Base-by-base conservation (phyloP, 352 stramenopile genomes). In the Globisporangium radiosum region DNA sequence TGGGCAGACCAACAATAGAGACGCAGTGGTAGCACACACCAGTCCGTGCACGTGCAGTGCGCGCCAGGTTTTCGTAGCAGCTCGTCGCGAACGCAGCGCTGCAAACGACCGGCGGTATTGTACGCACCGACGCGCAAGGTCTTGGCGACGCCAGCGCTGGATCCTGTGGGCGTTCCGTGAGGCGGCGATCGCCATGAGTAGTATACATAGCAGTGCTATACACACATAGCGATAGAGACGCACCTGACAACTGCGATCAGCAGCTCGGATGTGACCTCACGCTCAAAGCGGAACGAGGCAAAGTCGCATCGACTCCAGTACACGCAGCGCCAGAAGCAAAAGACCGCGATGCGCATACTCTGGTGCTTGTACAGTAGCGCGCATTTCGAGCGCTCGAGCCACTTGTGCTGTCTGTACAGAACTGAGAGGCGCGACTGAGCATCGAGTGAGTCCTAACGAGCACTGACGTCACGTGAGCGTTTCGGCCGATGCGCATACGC, bases 321-420 rank as follows among this genome's bases (percentile, higher is more conserved):
- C 8, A 76, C 62, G 43, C 60, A 62, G 19, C 59, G 69, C 72
- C 72, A 78, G 54, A 78, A 81, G 63, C 72, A 80, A 37, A 57
- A 77, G 4, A 52, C 11, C 11, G 72, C 61, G 38, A 80, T 67
- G 13, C 59, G 59, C 5, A 43, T 15, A 11, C 47, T 57, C 62
- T 77, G 69, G 49, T 77, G 37, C 10, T 57, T 66, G 2, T n/a
- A 15, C 17, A 67, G 47, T 7, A 73, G 17, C 8, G 33, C 15
- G 0, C 33, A 19, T 36, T 54, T 66, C 36, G 53, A 37, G n/a
- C 53, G 43, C 9, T 36, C 40, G 14, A 60, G 25, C 15, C 17
- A 36, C 3, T 47, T 56, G 39, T 65, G 47, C 1, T 19, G 43
- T 36, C 57, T 63, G 33, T 56, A 70, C 42, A 58, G 5, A 19